Conservation (phyloP, 2,329 filamentous ascomycete genomes). For the Apiospora hydei region DNA sequence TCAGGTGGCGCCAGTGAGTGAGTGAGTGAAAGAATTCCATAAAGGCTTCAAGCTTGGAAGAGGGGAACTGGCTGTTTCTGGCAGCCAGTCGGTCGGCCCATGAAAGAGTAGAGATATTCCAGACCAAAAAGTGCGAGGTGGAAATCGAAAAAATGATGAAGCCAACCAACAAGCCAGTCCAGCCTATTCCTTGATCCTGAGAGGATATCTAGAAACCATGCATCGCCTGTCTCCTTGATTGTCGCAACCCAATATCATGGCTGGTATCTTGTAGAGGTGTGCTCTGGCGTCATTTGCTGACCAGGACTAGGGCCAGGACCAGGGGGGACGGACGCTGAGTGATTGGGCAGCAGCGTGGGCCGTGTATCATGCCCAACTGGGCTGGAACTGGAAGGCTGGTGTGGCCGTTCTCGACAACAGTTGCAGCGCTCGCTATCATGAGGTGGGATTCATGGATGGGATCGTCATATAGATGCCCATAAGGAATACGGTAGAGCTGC, state of each 20-base stretch:
- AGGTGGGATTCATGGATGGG: conserved; percentile 1
- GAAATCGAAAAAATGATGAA: background rate
- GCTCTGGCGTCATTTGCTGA: background rate
- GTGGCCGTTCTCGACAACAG: background rate
- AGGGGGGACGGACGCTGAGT: background rate
- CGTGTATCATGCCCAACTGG: conserved; percentile 14
- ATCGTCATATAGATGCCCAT: conserved; percentile 1
- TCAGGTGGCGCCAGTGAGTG: background rate
- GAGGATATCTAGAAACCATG: background rate
- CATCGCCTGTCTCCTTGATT: background rate
- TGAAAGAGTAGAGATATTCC: background rate
- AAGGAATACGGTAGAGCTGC: background rate
- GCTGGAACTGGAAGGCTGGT: background rate
- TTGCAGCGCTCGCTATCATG: background rate
- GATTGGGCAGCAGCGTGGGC: conserved; percentile 20
- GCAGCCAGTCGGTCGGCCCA: background rate
- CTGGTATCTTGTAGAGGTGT: background rate
- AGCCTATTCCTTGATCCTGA: background rate
- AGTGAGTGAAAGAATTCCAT: background rate
- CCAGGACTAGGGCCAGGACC: background rate
- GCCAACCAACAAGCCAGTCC: conserved; percentile 1
- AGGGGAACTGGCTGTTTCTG: background rate
- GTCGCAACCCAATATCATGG: background rate
- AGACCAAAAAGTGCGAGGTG: background rate
- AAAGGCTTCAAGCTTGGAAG: background rate